phyloP scores from a whole-genome alignment of 805 yeast genomes.

The Starmerella riodocensis region DNA sequence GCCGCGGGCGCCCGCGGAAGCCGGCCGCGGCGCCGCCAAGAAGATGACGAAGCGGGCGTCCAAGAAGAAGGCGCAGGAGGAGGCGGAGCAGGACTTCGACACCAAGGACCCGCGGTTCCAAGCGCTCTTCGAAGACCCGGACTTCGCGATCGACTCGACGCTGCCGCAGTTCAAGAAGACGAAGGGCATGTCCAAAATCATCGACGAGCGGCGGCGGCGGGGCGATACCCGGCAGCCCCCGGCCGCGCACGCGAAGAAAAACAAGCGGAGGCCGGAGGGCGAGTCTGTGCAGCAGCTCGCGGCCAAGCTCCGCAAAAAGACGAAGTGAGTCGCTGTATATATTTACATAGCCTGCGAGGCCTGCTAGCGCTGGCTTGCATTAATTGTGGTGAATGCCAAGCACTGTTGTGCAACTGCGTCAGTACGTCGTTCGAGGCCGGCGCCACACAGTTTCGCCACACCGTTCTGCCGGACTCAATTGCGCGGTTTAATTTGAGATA shows the following conservation, averaged over 20 bases:
- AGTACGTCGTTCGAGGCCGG: too few species aligned
- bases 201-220: constrained; percentile 49
- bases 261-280: constrained; percentile 1
- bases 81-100: constrained; percentile 47
- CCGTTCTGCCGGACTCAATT: too few species aligned
- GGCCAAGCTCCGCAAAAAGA: constrained; percentile 9
- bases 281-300: constrained; percentile 6
- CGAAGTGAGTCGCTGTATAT: not conserved
- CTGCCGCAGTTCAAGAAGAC: constrained; percentile 84
- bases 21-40: constrained; percentile 10
- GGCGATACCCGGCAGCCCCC: not conserved
- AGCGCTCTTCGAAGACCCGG: constrained; percentile 72
- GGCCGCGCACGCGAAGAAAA: not conserved
- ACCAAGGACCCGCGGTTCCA: constrained; percentile 74
- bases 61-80: constrained; percentile 31
- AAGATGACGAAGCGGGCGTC: constrained; percentile 33
- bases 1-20: not conserved
- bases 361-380: too few species aligned
- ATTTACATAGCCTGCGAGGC: not conserved
- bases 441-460: too few species aligned
- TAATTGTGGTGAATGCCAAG: too few species aligned
- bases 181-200: constrained; percentile 66
- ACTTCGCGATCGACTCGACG: constrained; percentile 88
- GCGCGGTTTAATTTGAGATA: too few species aligned
- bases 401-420: too few species aligned